Base-by-base conservation (phyloP, 2,329 filamentous ascomycete species). In the Verticillium albo-atrum region DNA sequence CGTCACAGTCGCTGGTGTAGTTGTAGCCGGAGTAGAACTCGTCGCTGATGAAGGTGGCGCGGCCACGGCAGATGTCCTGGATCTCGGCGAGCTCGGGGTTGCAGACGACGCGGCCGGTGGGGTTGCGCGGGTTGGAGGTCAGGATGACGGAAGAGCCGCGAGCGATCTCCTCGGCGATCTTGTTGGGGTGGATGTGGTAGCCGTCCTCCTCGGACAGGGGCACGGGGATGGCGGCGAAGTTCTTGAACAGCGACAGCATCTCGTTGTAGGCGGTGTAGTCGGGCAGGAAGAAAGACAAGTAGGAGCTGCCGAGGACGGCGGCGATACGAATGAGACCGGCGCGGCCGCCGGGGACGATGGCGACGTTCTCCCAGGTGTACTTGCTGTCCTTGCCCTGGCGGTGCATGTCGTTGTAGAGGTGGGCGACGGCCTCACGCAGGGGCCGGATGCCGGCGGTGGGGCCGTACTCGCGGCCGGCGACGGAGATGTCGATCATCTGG, bases 1-100 rank as follows among this genome's bases (percentile, higher is more conserved):
- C 94, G 70, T 97, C 93, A 73, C 94, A 98, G 77, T 92, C 83
- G 67, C 86, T 91, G 35, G 91, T 96, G 79, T 98, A 98, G 78
- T 97, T 97, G 82, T 97, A 98, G 25, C 93, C 92, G 12, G 88
- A 88, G 78, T 98, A 98, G 81, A 98, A 98, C 76, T 98, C 94
- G 71, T 98, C 94, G 77, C 93, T 91, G 73, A 98, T 93, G 59
- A 98, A 81, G 1, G 94, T 98, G 3, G 92, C 92, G 58, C 92
- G 87, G 66, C 92, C 91, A 70, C 92, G 88, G 80, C 92, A 96
- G 68, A 97, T 89, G 70, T 97, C 91, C 74, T 98, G 93, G 68
- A 97, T 97, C 75, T 94, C 85, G 20, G 89, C 88, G 63, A 98
- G 81, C 74, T 97, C 90, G 0, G 91, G 89, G 72, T 93, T 92